These are phyloP conservation scores for Plasmodium gaboni DNA, from an alignment of 169 alveolate species.

Conservation along the genomic window DNA sequence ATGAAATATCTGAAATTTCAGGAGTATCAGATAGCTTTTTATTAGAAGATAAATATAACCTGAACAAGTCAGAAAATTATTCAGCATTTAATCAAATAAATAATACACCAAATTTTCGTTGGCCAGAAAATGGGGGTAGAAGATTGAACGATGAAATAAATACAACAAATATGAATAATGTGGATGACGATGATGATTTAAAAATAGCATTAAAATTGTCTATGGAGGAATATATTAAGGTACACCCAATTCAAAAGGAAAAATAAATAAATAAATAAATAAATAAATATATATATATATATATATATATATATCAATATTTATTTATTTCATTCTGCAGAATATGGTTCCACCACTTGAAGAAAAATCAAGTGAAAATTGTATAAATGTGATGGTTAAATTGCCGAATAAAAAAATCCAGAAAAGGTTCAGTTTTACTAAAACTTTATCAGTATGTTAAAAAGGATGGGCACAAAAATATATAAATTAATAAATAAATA, in stretches of 20 bases:
- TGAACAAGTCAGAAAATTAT: constrained; percentile 9
- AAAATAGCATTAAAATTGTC: constrained; percentile 58
- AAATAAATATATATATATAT: background rate
- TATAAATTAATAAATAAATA: background rate
- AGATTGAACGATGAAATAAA: constrained; percentile 43
- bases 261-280: background rate
- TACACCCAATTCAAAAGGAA: background rate
- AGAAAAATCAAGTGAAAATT: constrained; percentile 22
- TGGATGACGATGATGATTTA: constrained; percentile 71
- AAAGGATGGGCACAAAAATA: background rate
- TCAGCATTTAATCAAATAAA: constrained; percentile 8
- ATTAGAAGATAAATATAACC: constrained; percentile 29
- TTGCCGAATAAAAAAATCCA: constrained; percentile 52
- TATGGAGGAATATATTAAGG: constrained; percentile 72
- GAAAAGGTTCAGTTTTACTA: constrained; percentile 18
- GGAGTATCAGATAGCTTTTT: constrained; percentile 28
- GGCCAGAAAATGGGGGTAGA: constrained; percentile 75
- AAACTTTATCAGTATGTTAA: constrained; percentile 32
- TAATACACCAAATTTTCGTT: constrained; percentile 31
- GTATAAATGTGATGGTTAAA: constrained; percentile 49
- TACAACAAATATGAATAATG: background rate
- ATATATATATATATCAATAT: too few relatives aligned
- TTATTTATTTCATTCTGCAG: constrained; percentile 10
- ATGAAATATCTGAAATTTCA: constrained; percentile 46
- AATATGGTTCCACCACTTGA: constrained; percentile 51